These are phyloP conservation scores for Purpureocillium takamizusanense DNA, from an alignment of 2,329 filamentous ascomycete species.

Conservation along the genomic window DNA sequence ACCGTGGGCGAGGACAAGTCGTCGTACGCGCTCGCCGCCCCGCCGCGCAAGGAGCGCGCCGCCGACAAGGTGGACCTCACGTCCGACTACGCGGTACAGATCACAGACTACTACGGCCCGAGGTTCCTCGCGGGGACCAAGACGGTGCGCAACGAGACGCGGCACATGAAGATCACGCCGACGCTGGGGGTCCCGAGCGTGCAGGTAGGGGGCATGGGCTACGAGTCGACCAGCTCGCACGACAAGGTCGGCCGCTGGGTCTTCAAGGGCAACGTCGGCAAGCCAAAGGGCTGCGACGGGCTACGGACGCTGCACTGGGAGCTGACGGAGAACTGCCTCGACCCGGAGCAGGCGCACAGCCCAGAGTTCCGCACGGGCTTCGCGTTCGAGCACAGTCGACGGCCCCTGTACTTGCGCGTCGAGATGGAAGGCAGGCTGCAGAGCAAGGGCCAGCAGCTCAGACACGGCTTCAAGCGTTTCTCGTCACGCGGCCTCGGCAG, in stretches of 20 bases:
- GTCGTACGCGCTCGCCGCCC: conserved; percentile 3
- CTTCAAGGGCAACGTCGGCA: conserved; percentile 3
- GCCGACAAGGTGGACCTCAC: too few relatives aligned
- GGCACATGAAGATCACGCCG: conserved; percentile 1
- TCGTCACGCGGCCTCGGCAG: background rate
- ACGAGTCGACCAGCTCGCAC: conserved; percentile 2
- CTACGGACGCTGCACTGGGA: conserved; percentile 4
- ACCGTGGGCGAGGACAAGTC: conserved; percentile 6
- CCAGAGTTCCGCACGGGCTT: conserved; percentile 6
- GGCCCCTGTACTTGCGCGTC: conserved; percentile 4
- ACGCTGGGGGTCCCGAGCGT: background rate
- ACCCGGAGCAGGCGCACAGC: conserved; percentile 2
- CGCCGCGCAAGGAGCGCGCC: background rate
- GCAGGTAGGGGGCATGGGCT: conserved; percentile 4
- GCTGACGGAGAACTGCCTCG: conserved; percentile 3
- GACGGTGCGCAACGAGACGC: background rate
- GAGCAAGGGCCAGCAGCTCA: conserved; percentile 1
- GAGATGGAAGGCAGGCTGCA: conserved; percentile 4
- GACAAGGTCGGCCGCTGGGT: conserved; percentile 1
- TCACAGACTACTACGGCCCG: conserved; percentile 4
- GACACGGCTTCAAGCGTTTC: conserved; percentile 1
- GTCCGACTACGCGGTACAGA: conserved; percentile 3
- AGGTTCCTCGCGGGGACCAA: conserved; percentile 1
- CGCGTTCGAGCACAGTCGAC: conserved; percentile 4
- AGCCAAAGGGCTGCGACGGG: conserved; percentile 2